Base-by-base conservation (phyloP, 106 monocot genomes). In the Dioscorea dumetorum region DNA sequence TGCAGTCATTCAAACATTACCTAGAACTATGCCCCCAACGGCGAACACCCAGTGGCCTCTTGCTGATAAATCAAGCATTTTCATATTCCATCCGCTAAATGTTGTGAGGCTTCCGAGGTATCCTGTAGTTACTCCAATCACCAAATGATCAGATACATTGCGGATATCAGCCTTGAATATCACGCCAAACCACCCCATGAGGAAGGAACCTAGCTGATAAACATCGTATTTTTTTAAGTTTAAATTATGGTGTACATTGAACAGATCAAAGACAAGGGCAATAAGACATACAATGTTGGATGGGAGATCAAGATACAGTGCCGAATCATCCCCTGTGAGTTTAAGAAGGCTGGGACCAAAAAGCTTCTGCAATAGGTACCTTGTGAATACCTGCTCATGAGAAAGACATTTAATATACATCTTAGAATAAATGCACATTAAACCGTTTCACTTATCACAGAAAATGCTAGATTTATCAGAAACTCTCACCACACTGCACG, bases 51-150 rank as follows among this genome's bases (percentile, higher is more conserved):
- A 97, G 21, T 85, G 79, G 22, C 76, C 81, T 66, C 82, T 66
- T 48, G 92, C 77, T 57, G 89, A 86, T 41, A 92, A 71, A 28
- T 70, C 70, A 56, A 97, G 79, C 91, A 97, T 90, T 81, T 87
- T 87, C 74, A 91, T 91, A 33, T 92, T 97, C 97, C 97, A 97
- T 57, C 97, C 97, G 69, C 97, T 97, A 67, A 92, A 97, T n/a
- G 97, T 97, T 22, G 92, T 97, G 56, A 92, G 80, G 65, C 97
- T 97, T 57, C 92, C 97, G 72, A 97, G 41, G 71, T 89, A 97
- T 8, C 92, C 97, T 34, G 97, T 97, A 2, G 89, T 89, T n/a
- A 92, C 22, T 33, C 89, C 97, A 65, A 97, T 67, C 3, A 73
- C 76, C 57, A 97, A 24, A 71, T 97, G 91, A 32, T 89, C 92